These are phyloP conservation scores for Plasmodium blacklocki DNA, from an alignment of 169 alveolate genomes.

Conservation along the genomic window DNA sequence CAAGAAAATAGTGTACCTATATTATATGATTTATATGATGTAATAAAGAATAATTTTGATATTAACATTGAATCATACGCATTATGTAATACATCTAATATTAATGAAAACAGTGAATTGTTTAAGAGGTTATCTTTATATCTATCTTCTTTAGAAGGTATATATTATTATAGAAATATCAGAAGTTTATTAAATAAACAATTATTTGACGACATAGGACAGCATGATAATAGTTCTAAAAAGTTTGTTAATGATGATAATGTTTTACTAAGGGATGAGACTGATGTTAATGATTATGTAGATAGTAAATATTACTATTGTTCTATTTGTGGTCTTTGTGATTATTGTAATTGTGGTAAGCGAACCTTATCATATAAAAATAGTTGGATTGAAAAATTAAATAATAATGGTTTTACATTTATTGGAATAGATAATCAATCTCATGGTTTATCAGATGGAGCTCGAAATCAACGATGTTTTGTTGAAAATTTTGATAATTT, in stretches of 20 bases:
- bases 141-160: too few relatives aligned
- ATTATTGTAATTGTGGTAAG: constrained; percentile 46
- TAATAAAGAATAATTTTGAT: too few relatives aligned
- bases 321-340: constrained; percentile 65
- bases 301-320: constrained; percentile 32
- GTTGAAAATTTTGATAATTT: constrained; percentile 73
- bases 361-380: constrained; percentile 79
- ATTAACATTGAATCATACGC: too few relatives aligned
- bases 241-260: background rate
- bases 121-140: too few relatives aligned
- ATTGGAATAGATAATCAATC: constrained; percentile 84
- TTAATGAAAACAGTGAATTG: too few relatives aligned
- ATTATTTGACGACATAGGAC: too few relatives aligned
- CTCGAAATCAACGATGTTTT: constrained; percentile 77
- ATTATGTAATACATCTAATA: too few relatives aligned
- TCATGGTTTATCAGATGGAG: constrained; percentile 83
- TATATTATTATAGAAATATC: too few relatives aligned
- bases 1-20: too few relatives aligned
- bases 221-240: too few relatives aligned
- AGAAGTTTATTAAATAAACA: too few relatives aligned
- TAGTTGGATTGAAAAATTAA: constrained; percentile 79
- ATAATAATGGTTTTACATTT: constrained; percentile 76
- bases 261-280: background rate
- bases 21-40: too few relatives aligned
- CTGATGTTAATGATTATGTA: background rate